Evolutionary conservation across 2,329 filamentous ascomycete species (phyloP), one percentile per base, ranked within the genome.

Genomic region (Fusarium redolens): DNA sequence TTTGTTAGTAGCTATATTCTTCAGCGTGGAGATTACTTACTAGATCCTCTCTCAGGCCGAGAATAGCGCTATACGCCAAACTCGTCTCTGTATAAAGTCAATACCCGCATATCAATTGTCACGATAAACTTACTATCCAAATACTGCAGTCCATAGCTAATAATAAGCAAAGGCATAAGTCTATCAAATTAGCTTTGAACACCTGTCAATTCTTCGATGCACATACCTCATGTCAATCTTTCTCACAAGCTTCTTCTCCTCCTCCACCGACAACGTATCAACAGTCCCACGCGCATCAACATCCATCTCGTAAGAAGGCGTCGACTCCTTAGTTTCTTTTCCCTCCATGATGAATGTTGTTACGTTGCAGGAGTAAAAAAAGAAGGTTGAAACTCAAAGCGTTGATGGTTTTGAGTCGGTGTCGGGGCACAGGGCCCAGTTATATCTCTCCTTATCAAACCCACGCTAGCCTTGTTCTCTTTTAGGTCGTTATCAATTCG

Each of bases 171-270:
- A 8, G 64, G 64, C 64, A 67, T 67, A 2, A 67, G 64, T 18
- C 64, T 67, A 13, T 1, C 2, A 0, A 4, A 20, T 65, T 3
- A 65, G 48, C 10, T 20, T 7, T 5, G 20, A 7, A 31, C 3
- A 12, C 17, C 4, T n/a, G 15, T 22, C 14, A 10, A 6, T 7
- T n/a, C 25, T 38, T 37, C 18, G 2, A 5, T 13, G 5, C 8
- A 59, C 61, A 18, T 35, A 67, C 64, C 64, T 45, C 25, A 66
- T 30, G 20, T 67, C 61, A 45, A 67, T 66, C 33, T 67, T 67
- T 12, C 61, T 38, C 22, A 67, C 38, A 3, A 67, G 51, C 13
- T 45, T 67, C 44, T 67, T 67, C 22, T 67, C 64, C 0, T 66
- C 64, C 7, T 67, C 61, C 12, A n/a, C 1, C 4, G 61, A 66